These are phyloP conservation scores for Monosporozyma yasuniensis DNA, from an alignment of 805 yeast genomes.

Conservation along the genomic window DNA sequence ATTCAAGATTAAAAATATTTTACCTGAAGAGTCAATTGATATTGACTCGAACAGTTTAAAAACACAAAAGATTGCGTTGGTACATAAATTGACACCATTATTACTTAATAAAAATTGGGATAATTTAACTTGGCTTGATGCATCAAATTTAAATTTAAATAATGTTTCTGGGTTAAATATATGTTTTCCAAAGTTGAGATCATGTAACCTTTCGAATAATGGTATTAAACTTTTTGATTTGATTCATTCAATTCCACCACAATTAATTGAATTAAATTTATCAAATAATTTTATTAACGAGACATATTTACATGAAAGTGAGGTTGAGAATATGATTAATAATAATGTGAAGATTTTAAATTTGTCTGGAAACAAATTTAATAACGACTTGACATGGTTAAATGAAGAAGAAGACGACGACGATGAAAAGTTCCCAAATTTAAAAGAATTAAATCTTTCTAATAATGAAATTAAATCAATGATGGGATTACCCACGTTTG, in stretches of 20 bases:
- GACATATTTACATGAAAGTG: background rate
- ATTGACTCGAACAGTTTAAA: slow-evolving; percentile 10
- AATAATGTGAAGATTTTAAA: background rate
- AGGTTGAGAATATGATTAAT: background rate
- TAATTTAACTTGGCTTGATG: slow-evolving; percentile 9
- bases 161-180: slow-evolving; percentile 17
- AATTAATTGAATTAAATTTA: slow-evolving; percentile 7
- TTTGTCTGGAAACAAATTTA: background rate
- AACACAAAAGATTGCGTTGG: slow-evolving; percentile 9
- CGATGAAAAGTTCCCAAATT: slow-evolving; percentile 11
- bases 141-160: slow-evolving; percentile 6
- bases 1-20: background rate
- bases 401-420: background rate
- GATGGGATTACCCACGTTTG: background rate
- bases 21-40: background rate
- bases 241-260: slow-evolving; percentile 13
- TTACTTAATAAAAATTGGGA: slow-evolving; percentile 9
- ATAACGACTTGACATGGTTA: background rate
- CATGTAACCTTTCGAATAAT: slow-evolving; percentile 15
- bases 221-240: slow-evolving; percentile 7
- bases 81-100: slow-evolving; percentile 3
- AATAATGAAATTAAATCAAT: slow-evolving; percentile 15
- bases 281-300: slow-evolving; percentile 15
- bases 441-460: slow-evolving; percentile 13
- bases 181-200: slow-evolving; percentile 17